These are phyloP conservation scores for Eudorina sp. DNA, from an alignment of 139 green algal genomes.

Conservation along the genomic window DNA sequence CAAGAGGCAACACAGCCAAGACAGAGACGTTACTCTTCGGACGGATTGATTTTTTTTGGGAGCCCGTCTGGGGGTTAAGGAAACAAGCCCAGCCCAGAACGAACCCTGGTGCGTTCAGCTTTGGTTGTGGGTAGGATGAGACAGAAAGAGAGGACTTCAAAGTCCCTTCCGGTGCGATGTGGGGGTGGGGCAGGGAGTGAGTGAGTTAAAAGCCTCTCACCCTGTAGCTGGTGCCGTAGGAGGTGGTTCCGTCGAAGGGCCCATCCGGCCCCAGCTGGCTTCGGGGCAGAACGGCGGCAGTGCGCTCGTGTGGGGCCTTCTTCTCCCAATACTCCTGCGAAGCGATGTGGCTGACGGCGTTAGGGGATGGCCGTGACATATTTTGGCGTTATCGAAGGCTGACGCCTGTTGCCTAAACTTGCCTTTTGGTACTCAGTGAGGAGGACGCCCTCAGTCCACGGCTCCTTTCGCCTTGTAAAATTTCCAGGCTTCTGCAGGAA, in stretches of 20 bases:
- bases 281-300: background rate
- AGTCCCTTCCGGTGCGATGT: too few relatives aligned
- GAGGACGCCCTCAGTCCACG: slow-evolving; percentile 29
- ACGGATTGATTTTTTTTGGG: too few relatives aligned
- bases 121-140: too few relatives aligned
- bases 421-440: slow-evolving; percentile 50
- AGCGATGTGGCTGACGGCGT: too few relatives aligned
- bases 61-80: too few relatives aligned
- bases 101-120: too few relatives aligned
- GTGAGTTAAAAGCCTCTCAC: background rate
- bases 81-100: too few relatives aligned
- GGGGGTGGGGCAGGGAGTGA: too few relatives aligned
- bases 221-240: slow-evolving; percentile 7
- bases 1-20: too few relatives aligned
- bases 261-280: background rate
- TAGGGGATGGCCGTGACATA: too few relatives aligned
- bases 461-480: background rate
- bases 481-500: slow-evolving; percentile 28
- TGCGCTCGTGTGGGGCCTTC: background rate
- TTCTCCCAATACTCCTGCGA: slow-evolving; percentile 43
- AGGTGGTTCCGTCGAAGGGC: slow-evolving; percentile 12
- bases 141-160: too few relatives aligned
- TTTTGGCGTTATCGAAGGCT: background rate
- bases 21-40: too few relatives aligned
- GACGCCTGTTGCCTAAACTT: background rate